Percentiles rank a stretch among this genome's conserved stretches.
phyloP scores from a whole-genome alignment of 2,329 filamentous ascomycete species.

The Nakataea oryzae region DNA sequence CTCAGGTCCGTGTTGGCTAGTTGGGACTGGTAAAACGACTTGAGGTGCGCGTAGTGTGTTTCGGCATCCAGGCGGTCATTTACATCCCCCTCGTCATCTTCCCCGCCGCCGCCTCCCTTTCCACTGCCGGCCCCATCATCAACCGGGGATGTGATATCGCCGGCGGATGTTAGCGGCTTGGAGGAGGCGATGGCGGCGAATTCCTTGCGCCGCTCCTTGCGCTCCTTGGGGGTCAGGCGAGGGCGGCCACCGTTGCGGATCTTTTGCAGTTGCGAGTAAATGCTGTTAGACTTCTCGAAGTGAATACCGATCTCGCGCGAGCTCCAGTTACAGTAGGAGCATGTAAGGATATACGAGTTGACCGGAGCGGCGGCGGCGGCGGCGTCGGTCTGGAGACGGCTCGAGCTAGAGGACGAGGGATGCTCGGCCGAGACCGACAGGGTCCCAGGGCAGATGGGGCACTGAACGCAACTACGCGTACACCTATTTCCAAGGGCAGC shows the following conservation, averaged over 20 bases:
- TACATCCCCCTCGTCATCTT: conserved; percentile 15
- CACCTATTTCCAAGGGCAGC: conserved; percentile 43
- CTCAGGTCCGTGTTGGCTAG: conserved; percentile 46
- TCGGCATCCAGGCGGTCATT: conserved; percentile 48
- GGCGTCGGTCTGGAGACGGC: conserved; percentile 30
- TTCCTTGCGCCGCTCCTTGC: conserved; percentile 40
- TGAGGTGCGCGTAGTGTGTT: conserved; percentile 64
- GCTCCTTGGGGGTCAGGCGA: conserved; percentile 38
- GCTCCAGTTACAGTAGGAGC: conserved; percentile 88
- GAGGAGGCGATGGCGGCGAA: conserved; percentile 17
- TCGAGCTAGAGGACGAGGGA: conserved; percentile 28
- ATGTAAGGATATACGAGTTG: conserved; percentile 62
- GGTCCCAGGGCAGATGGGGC: conserved; percentile 76
- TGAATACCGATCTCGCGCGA: conserved; percentile 81
- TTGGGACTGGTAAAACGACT: conserved; percentile 73
- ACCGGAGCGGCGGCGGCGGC: conserved; percentile 18
- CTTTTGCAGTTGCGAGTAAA: conserved; percentile 68
- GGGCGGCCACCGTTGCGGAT: conserved; percentile 51
- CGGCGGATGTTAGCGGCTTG: neutral
- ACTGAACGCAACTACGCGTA: conserved; percentile 91
- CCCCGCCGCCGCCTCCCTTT: neutral
- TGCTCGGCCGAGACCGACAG: conserved; percentile 62
- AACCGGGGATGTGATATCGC: neutral
- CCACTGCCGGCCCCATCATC: neutral
- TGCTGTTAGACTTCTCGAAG: conserved; percentile 81